These are phyloP conservation scores for Hypoxylon sp. DNA, from an alignment of 2,329 filamentous ascomycete species.

Conservation along the genomic window DNA sequence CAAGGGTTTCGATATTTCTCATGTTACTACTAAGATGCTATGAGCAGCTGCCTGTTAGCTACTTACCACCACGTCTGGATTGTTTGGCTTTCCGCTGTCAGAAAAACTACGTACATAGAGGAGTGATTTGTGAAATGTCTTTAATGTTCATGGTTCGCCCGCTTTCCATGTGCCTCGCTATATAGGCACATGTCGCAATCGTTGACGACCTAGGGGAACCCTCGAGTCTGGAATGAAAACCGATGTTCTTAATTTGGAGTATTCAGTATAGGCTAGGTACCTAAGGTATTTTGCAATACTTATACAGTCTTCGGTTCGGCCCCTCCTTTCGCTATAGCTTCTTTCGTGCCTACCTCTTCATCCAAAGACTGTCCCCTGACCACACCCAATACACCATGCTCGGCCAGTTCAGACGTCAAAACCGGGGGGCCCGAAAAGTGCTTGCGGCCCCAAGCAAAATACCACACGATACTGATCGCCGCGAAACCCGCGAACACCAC, in stretches of 20 bases:
- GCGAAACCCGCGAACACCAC: constrained; percentile 75
- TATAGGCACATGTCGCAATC: no score
- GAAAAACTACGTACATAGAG: constrained; percentile 1
- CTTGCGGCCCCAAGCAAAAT: constrained; percentile 71
- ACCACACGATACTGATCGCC: constrained; percentile 70
- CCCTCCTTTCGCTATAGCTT: constrained; percentile 28
- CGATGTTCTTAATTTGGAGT: no score
- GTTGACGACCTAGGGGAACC: no score
- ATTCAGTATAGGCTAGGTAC: background rate
- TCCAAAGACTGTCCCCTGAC: constrained; percentile 41
- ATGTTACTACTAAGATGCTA: constrained; percentile 25
- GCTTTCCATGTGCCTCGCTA: no score
- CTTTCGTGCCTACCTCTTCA: constrained; percentile 35
- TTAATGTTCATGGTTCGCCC: no score
- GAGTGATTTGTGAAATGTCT: constrained; percentile 2
- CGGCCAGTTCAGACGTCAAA: constrained; percentile 44
- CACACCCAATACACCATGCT: constrained; percentile 38
- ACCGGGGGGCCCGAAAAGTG: constrained; percentile 70
- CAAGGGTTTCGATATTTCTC: constrained; percentile 25
- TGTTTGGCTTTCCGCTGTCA: background rate
- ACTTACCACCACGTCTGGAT: background rate
- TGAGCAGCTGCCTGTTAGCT: background rate
- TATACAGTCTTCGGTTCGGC: constrained; percentile 18
- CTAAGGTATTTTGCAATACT: constrained; percentile 3
- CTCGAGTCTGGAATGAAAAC: no score